A percentile compares a stretch with the other conserved stretches of the same genome.
These are phyloP conservation scores for Toxoplasma gondii DNA, from an alignment of 169 alveolate species.

Conservation along the genomic window DNA sequence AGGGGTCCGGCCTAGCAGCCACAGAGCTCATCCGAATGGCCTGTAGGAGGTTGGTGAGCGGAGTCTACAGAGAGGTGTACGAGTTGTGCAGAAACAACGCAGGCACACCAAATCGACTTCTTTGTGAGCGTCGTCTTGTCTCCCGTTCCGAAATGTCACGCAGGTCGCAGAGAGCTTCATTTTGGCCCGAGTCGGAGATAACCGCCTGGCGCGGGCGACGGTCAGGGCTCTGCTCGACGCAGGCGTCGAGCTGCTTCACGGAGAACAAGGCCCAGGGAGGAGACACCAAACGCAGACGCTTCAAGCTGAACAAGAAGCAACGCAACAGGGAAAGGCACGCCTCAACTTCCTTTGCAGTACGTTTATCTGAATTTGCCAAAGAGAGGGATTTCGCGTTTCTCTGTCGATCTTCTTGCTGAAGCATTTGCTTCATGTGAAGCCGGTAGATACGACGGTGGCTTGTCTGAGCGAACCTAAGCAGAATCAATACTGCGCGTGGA, in stretches of 20 bases:
- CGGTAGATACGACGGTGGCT: no score
- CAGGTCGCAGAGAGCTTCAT: constrained; percentile 57
- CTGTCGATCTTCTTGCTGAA: no score
- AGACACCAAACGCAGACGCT: constrained; percentile 36
- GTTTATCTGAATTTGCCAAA: background rate
- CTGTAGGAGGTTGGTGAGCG: no score
- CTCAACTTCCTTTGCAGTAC: constrained; percentile 38
- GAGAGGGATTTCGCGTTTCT: background rate
- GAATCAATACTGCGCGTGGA: background rate
- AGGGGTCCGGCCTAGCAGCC: no score
- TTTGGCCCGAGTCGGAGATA: constrained; percentile 54
- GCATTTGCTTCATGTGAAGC: no score
- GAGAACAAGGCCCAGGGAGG: background rate
- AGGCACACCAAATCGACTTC: no score
- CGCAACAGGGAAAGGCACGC: constrained; percentile 37
- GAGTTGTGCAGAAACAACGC: no score
- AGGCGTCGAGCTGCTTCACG: constrained; percentile 22
- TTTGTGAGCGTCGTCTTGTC: no score
- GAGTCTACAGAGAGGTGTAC: no score
- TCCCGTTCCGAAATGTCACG: background rate
- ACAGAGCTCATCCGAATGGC: no score
- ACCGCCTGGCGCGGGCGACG: constrained; percentile 49
- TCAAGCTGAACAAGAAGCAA: constrained; percentile 24
- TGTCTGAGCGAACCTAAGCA: background rate
- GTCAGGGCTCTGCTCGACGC: constrained; percentile 47